Base-by-base conservation (phyloP, 768 basidiomycete species). In the Kwoniella dendrophila region DNA sequence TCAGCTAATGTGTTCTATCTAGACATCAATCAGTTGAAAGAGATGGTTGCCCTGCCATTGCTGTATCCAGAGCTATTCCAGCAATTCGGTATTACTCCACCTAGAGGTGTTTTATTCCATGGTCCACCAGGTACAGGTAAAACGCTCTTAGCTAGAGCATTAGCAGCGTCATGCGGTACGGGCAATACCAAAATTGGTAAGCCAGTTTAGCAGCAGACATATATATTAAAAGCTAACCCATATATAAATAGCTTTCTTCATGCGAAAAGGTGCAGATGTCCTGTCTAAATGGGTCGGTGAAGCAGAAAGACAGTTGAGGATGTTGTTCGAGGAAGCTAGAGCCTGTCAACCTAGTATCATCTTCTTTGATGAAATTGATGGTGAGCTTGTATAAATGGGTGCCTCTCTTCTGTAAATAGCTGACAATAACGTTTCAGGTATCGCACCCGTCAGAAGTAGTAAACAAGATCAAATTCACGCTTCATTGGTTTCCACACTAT, bases 381-480 rank as follows among this genome's bases (percentile, higher is more conserved):
- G 95, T 67, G 53, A 63, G 53, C 24, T 41, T 10, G 0, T 22
- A 2, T 26, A 3, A 27, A 30, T 27, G n/a, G 12, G 11, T 5
- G 14, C 24, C 22, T 30, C 18, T 18, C 1, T 1, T 14, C 4
- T 40, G 24, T n/a, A 18, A 29, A 1, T 16, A 8, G 29, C 34
- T 22, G 38, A 18, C 52, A 24, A 51, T 26, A 32, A 16, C 18
- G 32, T n/a, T 8, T 7, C 64, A 81, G 81, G 82, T 66, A 86
- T 99, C 20, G 96, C 96, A 12, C 96, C 96, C 1, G 95, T 98
- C 1, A 88, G 96, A 47, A 95, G 92, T n/a, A 90, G 91, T 18
- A 97, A 98, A 74, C 96, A 97, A 72, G 96, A 98, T 76, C 95
- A 99, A 79, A 97, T 98, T 57, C 96, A 98, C 75, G 96, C 96